These are phyloP conservation scores for Hysterium pulicare DNA, from an alignment of 2,329 filamentous ascomycete genomes.

Conservation along the genomic window DNA sequence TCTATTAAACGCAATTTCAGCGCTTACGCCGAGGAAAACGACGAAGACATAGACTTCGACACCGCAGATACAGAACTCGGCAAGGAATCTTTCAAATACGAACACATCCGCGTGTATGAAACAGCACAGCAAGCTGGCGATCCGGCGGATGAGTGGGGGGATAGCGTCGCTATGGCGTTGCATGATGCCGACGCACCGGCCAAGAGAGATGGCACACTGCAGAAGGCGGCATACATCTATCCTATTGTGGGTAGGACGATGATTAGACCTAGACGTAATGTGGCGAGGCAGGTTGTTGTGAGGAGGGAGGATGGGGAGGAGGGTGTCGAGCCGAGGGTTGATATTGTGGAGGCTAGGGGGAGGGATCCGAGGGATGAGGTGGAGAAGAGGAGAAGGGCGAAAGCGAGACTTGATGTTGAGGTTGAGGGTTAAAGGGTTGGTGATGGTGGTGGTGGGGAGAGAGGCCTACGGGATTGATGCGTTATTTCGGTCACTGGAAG, in stretches of 20 bases:
- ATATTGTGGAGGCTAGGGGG: slow-evolving; percentile 52
- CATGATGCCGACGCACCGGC: slow-evolving; percentile 51
- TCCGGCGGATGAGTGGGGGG: slow-evolving; percentile 51
- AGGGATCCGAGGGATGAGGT: slow-evolving; percentile 49
- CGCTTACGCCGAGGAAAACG: slow-evolving; percentile 46
- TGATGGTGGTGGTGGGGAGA: no score
- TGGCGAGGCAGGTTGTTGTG: slow-evolving; percentile 40
- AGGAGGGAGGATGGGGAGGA: slow-evolving; percentile 44
- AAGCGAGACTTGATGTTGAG: slow-evolving; percentile 43
- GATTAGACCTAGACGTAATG: slow-evolving; percentile 49
- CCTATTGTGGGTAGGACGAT: slow-evolving; percentile 57
- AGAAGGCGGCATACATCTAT: slow-evolving; percentile 61
- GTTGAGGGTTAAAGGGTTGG: no score
- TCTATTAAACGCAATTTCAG: slow-evolving; percentile 57
- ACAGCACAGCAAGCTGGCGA: slow-evolving; percentile 53
- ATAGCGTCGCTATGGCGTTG: slow-evolving; percentile 55
- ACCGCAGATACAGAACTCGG: slow-evolving; percentile 3
- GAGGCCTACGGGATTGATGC: no score
- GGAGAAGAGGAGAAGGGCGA: slow-evolving; percentile 45
- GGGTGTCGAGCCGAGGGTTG: slow-evolving; percentile 46
- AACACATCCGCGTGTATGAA: slow-evolving; percentile 59
- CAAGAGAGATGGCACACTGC: slow-evolving; percentile 29
- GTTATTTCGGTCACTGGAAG: no score
- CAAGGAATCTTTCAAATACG: slow-evolving; percentile 50
- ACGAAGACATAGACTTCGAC: slow-evolving; percentile 43